Conservation (phyloP, 371 early-diverging fungal species). For the Blastocladiella emersonii region DNA sequence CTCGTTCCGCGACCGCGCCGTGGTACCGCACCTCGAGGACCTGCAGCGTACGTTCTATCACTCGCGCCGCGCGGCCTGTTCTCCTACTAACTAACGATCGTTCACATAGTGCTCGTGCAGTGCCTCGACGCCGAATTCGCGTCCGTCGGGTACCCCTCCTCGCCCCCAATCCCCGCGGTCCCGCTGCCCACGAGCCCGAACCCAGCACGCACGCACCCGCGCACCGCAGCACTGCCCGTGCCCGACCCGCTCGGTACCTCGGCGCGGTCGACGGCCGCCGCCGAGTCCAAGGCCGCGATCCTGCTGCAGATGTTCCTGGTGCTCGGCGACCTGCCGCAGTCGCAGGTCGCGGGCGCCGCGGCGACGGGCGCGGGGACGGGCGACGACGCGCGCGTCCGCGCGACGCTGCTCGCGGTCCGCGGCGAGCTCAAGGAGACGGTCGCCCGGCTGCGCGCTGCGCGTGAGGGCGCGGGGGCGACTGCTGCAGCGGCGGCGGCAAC, state of each 20-base stretch:
- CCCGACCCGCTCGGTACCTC: neutral
- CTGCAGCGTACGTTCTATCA: conserved; percentile 14
- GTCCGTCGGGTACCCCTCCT: no score
- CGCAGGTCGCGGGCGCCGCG: neutral
- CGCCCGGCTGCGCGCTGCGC: no score
- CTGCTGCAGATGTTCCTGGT: neutral
- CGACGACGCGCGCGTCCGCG: no score
- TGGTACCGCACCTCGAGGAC: conserved; percentile 14
- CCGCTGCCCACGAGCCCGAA: neutral
- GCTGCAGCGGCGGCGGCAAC: no score
- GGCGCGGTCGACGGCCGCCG: neutral
- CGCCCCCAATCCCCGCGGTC: no score
- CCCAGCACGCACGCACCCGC: neutral
- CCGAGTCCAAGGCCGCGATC: neutral
- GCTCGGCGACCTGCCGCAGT: neutral
- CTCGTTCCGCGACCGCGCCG: conserved; percentile 18
- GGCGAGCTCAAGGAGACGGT: no score
- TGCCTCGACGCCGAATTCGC: neutral
- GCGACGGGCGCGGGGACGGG: no score
- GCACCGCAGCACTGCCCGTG: neutral
- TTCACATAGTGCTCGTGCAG: neutral
- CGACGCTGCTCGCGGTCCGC: no score
- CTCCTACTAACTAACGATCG: no score
- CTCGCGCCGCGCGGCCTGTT: no score
- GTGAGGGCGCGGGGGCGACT: no score